Base-by-base conservation (phyloP, 768 basidiomycete genomes). In the Suillus subaureus region DNA sequence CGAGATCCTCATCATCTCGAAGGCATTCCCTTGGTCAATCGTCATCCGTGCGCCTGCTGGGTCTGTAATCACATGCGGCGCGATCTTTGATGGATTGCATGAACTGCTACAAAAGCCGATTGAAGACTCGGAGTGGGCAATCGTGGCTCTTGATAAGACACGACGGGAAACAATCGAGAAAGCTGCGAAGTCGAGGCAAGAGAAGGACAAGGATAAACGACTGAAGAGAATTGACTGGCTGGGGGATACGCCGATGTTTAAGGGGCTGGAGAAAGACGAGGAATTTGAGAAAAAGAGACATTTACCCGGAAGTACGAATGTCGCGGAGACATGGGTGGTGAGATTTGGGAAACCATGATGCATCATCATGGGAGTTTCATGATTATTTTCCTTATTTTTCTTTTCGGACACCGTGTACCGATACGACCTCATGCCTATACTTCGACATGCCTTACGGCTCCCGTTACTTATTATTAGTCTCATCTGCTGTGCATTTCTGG, bases 71-170 rank as follows among this genome's bases (percentile, higher is more conserved):
- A 87, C 87, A 2, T 87, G 85, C 66, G 79, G 81, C 57, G 79
- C 80, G 23, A 76, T 91, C 6, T 89, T 89, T 79, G 83, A 85
- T 37, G 84, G 81, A 4, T 45, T 91, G 23, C 77, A 85, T 64
- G 68, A 75, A 6, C 70, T 73, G 56, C 76, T 92, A 33, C 85
- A 89, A 60, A 77, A 84, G 57, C 82, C 80, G 8, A 78, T 92
- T 23, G 81, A 67, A 1, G 88, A 91, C 65, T 88, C 88, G 4
- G 90, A 91, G 70, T 91, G 90, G 89, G 88, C 86, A 0, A 75
- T 87, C 55, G 77, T 85, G 21, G 71, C 82, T 6, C 71, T 63
- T 33, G 82, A 86, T 54, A 81, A 80, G 73, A 79, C 80, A 64
- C 72, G 71, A 66, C 78, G 74, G 62, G 83, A 83, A 67, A 67